Percentiles rank a stretch among this genome's conserved stretches.
These are phyloP conservation scores for Neurospora cerealis DNA, from an alignment of 495 filamentous ascomycete species.

Conservation along the genomic window DNA sequence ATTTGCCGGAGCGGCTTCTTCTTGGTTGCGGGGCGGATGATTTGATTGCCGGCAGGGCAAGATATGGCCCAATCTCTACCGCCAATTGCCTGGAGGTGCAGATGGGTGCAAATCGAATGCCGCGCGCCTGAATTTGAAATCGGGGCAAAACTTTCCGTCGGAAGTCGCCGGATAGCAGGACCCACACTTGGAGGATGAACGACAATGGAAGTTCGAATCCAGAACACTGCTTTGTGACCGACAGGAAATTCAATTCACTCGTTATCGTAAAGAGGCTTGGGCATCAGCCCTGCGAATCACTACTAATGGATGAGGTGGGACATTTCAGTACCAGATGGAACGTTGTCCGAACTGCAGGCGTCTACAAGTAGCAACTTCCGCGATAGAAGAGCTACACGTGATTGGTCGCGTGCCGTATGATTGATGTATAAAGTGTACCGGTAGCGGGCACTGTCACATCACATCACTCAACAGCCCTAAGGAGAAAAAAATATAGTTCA, in stretches of 20 bases:
- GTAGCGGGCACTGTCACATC: not conserved
- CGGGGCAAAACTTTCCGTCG: not conserved
- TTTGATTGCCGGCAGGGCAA: conserved; percentile 23
- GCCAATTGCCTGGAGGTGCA: conserved; percentile 11
- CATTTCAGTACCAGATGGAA: not conserved
- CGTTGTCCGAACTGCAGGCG: not conserved
- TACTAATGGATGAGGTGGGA: not conserved
- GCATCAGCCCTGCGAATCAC: not conserved
- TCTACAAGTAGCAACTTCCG: not conserved
- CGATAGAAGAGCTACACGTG: not conserved
- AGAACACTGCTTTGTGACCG: not conserved
- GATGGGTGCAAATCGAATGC: not conserved
- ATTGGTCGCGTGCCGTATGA: not conserved
- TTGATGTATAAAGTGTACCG: not conserved
- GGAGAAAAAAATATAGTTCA: not conserved
- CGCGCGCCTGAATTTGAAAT: not conserved
- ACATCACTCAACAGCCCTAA: not conserved
- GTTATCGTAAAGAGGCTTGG: not conserved
- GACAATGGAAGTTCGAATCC: not conserved
- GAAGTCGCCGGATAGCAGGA: not conserved
- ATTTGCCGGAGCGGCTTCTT: conserved; percentile 14
- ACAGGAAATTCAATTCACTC: not conserved
- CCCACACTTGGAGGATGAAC: not conserved
- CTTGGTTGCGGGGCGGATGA: conserved; percentile 6
- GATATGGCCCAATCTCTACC: conserved; percentile 6